phyloP scores from a whole-genome alignment of 768 basidiomycete genomes.

The Auricularia sp. region DNA sequence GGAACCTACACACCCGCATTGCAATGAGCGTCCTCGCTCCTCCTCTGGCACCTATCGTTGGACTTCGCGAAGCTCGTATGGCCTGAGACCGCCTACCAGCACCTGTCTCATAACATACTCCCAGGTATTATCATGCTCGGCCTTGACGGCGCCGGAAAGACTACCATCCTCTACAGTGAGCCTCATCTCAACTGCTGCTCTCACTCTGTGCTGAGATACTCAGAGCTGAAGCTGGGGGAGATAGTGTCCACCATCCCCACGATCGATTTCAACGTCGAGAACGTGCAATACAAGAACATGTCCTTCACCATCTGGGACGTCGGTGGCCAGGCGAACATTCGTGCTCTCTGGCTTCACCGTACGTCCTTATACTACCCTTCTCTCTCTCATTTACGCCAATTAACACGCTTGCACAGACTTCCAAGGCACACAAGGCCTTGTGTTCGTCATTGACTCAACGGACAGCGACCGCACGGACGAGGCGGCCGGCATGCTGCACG shows the following conservation, averaged over 20 bases:
- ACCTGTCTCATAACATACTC: too few species aligned
- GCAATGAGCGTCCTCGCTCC: too few species aligned
- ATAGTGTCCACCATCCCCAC: constrained; percentile 32
- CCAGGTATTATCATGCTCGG: constrained; percentile 22
- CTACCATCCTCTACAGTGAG: constrained; percentile 32
- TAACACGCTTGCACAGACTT: constrained; percentile 25
- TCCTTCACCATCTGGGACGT: constrained; percentile 55
- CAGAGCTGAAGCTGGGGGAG: constrained; percentile 28
- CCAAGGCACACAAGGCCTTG: constrained; percentile 46
- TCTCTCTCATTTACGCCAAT: neutral
- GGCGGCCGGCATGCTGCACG: constrained; percentile 39
- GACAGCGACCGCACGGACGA: constrained; percentile 41
- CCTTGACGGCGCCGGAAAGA: constrained; percentile 34
- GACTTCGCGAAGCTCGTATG: too few species aligned
- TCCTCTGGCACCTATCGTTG: too few species aligned
- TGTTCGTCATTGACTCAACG: constrained; percentile 56
- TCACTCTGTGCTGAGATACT: constrained; percentile 5
- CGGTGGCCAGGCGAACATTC: constrained; percentile 46
- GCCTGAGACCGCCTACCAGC: too few species aligned
- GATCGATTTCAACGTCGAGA: constrained; percentile 52
- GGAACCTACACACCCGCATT: too few species aligned
- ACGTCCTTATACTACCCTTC: constrained; percentile 10
- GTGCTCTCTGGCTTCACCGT: constrained; percentile 40
- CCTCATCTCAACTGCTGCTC: neutral
- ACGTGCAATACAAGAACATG: constrained; percentile 43